These are phyloP conservation scores for Parafenestella ontariensis DNA, from an alignment of 2,329 filamentous ascomycete genomes.

Conservation along the genomic window DNA sequence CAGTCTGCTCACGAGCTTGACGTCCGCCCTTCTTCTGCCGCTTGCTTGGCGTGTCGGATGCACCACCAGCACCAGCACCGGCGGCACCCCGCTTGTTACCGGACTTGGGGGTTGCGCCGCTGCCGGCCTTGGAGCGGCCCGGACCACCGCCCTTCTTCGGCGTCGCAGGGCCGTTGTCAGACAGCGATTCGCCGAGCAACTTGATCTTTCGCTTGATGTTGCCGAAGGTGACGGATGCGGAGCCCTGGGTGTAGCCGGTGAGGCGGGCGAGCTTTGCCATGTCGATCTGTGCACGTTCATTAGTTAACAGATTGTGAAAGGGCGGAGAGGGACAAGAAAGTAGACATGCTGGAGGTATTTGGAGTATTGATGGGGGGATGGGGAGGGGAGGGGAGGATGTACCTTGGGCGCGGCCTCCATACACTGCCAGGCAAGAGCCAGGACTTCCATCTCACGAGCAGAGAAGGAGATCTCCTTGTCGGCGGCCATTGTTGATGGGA, in stretches of 20 bases:
- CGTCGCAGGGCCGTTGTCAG: constrained; percentile 12
- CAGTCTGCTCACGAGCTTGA: constrained; percentile 25
- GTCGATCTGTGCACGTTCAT: constrained; percentile 18
- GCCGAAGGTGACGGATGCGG: constrained; percentile 37
- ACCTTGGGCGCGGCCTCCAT: constrained; percentile 44
- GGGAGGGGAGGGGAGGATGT: background rate
- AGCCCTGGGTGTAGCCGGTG: constrained; percentile 33
- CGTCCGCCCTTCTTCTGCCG: constrained; percentile 8
- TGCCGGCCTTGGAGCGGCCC: background rate
- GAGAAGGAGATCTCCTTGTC: constrained; percentile 20
- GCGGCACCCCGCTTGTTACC: too few species aligned
- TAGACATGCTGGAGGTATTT: background rate
- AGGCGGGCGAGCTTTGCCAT: constrained; percentile 28
- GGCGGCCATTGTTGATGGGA: constrained; percentile 13
- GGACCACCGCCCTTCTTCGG: constrained; percentile 27
- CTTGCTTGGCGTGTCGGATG: constrained; percentile 18
- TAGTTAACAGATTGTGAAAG: constrained; percentile 12
- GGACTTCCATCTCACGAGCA: constrained; percentile 38
- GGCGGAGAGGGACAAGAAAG: background rate
- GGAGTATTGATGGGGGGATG: background rate
- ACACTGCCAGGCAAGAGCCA: constrained; percentile 46
- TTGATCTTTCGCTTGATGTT: constrained; percentile 44
- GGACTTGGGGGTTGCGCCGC: constrained; percentile 18
- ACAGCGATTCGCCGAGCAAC: constrained; percentile 9
- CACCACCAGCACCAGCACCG: too few species aligned